Conservation (phyloP, 1,139 yeast genomes). For the Debaryomyces nepalensis region DNA sequence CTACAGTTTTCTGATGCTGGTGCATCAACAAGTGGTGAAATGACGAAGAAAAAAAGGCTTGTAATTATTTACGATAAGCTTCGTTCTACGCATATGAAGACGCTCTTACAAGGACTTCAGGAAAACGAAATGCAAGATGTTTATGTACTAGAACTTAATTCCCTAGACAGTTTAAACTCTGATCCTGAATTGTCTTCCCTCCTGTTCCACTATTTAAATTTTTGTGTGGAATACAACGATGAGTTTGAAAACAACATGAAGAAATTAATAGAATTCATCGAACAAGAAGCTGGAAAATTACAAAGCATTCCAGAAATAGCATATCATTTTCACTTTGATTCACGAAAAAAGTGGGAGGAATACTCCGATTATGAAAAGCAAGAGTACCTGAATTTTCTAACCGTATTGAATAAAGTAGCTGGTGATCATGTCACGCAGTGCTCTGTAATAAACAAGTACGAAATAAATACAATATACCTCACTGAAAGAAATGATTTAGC, state of each 20-base stretch:
- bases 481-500: conserved; percentile 42
- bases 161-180: conserved; percentile 3
- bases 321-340: conserved; percentile 45
- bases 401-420: conserved; percentile 26
- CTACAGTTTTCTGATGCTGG: neutral
- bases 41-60: conserved; percentile 26
- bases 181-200: conserved; percentile 1
- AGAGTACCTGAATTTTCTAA: conserved; percentile 33
- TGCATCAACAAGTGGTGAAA: neutral
- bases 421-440: conserved; percentile 42
- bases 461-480: conserved; percentile 38
- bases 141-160: conserved; percentile 27
- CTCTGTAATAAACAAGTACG: conserved; percentile 46
- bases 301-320: conserved; percentile 30
- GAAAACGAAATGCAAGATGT: conserved; percentile 25
- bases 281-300: conserved; percentile 23
- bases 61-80: conserved; percentile 40
- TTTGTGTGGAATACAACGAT: conserved; percentile 42
- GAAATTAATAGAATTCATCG: conserved; percentile 29
- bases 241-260: conserved; percentile 32
- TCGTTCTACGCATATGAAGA: conserved; percentile 33
- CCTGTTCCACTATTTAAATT: conserved; percentile 33
- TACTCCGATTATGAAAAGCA: conserved; percentile 31
- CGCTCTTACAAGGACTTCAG: conserved; percentile 32
- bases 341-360: conserved; percentile 40